Evolutionary conservation across 768 basidiomycete species (phyloP), one percentile per base, ranked within the genome.

Genomic region (Paxillus involutus): DNA sequence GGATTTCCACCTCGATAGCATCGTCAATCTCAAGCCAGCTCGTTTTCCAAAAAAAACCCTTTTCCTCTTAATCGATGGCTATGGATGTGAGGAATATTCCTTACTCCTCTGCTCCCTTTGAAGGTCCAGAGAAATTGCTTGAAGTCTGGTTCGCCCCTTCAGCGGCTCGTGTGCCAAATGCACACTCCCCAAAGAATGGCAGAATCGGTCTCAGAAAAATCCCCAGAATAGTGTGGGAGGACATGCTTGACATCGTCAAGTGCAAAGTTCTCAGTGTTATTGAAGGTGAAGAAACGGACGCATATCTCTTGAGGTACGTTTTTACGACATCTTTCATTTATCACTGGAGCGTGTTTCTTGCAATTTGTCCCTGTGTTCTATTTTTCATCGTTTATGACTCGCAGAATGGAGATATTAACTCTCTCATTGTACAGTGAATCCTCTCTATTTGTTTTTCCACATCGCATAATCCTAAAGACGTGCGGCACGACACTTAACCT

Each of bases 401-500:
- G 2, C 43, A 55, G 47, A 39, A 24, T 29, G 45, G 43, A 35
- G 37, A 44, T 60, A 47, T 59, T 62, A 11, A 65, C 53, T 13
- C 56, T 39, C 44, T 47, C 49, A 21, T 35, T 53, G 21, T 33
- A n/a, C 71, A 98, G 97, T 76, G 97, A 98, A 81, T 98, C 96
- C 0, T 98, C 95, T 36, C 79, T 99, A 51, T 96, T 99, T 65
- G 86, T 99, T 50, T 92, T 89, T 37, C 85, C 96, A 2, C 95
- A 99, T 73, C 88, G 94, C 52, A 81, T 99, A 56, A 98, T 99
- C 63, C 84, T 99, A 67, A 99, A 99, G 75, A 99, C 97, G 12
- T 99, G 97, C 71, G 97, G 97, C 24, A 99, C 97, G 4, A 99
- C 97, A 6, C 86, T 98, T 56, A 98, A 98, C 74, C 88, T 99